These are phyloP conservation scores for Floccularia luteovirens DNA, from an alignment of 768 basidiomycete genomes.

Conservation along the genomic window DNA sequence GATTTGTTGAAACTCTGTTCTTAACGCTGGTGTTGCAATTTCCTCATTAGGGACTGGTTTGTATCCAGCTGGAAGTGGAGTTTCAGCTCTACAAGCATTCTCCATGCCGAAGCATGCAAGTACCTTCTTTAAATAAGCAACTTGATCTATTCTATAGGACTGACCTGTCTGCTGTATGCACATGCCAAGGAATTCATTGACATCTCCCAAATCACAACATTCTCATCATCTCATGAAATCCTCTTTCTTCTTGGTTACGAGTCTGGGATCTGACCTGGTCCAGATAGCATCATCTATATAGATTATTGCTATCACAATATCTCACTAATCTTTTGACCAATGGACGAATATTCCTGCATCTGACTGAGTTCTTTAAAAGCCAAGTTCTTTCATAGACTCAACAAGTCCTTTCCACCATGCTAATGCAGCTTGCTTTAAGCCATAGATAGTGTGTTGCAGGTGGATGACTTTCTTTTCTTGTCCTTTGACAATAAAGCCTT, in stretches of 20 bases:
- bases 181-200: no score
- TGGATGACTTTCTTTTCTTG: neutral
- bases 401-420: neutral
- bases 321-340: neutral
- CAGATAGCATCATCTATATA: conserved; percentile 27
- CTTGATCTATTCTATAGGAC: no score
- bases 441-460: neutral
- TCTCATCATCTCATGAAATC: conserved; percentile 18
- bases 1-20: no score
- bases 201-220: conserved; percentile 22
- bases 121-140: no score
- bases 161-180: no score
- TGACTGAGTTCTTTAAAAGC: neutral
- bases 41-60: no score
- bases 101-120: no score
- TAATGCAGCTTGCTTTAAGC: neutral
- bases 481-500: neutral
- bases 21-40: no score
- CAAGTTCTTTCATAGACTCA: neutral
- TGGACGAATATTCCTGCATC: neutral
- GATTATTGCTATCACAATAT: conserved; percentile 18
- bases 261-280: conserved; percentile 7
- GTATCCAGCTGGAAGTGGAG: no score
- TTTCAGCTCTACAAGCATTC: no score
- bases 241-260: conserved; percentile 9